Evolutionary conservation across 495 filamentous ascomycete genomes (phyloP), one percentile per base, ranked within the genome.

Genomic region (Hyaloscypha bicolor): DNA sequence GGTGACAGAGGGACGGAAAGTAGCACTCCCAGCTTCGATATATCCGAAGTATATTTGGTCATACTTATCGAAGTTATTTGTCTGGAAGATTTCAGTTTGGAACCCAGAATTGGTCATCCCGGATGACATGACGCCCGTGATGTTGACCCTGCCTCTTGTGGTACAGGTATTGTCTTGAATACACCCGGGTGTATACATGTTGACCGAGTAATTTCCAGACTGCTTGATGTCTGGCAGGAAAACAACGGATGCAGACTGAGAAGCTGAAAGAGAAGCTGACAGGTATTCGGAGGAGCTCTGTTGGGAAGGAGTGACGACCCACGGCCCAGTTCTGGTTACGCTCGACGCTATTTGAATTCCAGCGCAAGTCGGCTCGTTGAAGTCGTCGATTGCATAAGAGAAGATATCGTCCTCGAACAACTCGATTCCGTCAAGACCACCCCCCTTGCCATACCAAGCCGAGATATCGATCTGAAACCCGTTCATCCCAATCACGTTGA

Each of bases 61-160:
- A 69, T 95, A 97, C 77, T 98, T 99, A 79, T 97, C 93, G 73
- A 88, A 92, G 69, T 93, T 79, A 77, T 98, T 98, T 21, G 93
- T 97, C 79, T 99, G 96, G 74, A 83, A 94, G 53, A 82, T 78
- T 9, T 80, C 76, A 29, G 74, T 74, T 51, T 71, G 76, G 60
- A 77, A 79, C 1, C 48, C 35, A 29, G 65, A 32, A 53, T 59
- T 63, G 37, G 84, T 81, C 19, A 67, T 74, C 37, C 80, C 82
- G 35, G 79, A 82, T 2, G 84, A 81, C 76, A 93, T 86, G 21
- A 83, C 84, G 5, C 88, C 93, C 6, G 91, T 93, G 67, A 98
- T 85, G 65, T 90, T 91, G 63, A 96, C 86, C 73, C 86, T 84
- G 33, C 94, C 96, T 55, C 95, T 88, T 21, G 80, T 85, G 48